Percentiles rank a stretch among this genome's conserved stretches.
These are phyloP conservation scores for Yamadazyma atlantica DNA, from an alignment of 1,139 yeast species.

Conservation along the genomic window DNA sequence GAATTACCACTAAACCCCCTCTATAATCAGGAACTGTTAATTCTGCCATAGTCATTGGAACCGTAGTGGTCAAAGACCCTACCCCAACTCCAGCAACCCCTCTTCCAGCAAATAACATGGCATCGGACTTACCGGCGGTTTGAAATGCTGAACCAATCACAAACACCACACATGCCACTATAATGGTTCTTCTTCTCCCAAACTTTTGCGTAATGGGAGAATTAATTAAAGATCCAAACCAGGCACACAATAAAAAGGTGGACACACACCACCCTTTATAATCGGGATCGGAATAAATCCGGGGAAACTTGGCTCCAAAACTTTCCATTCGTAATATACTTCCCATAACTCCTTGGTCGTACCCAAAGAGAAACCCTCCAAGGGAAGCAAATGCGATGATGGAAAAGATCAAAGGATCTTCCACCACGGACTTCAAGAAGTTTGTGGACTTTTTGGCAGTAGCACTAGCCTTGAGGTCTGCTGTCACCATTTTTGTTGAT, in stretches of 20 bases:
- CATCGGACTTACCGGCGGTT: slow-evolving; percentile 18
- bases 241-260: slow-evolving; percentile 22
- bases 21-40: slow-evolving; percentile 50
- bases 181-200: slow-evolving; percentile 35
- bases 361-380: slow-evolving; percentile 52
- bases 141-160: slow-evolving; percentile 39
- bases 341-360: slow-evolving; percentile 76
- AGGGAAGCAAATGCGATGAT: slow-evolving; percentile 20
- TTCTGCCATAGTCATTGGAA: slow-evolving; percentile 23
- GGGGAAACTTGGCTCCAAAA: slow-evolving; percentile 20
- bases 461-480: slow-evolving; percentile 1
- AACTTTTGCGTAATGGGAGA: slow-evolving; percentile 23
- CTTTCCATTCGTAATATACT: slow-evolving; percentile 53
- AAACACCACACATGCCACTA: slow-evolving; percentile 23
- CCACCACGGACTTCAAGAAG: slow-evolving; percentile 5
- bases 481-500: neutral
- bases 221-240: slow-evolving; percentile 22
- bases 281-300: slow-evolving; percentile 19
- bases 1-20: slow-evolving; percentile 64
- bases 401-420: slow-evolving; percentile 17
- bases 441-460: neutral
- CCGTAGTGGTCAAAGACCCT: slow-evolving; percentile 22
- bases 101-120: slow-evolving; percentile 25
- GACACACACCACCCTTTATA: slow-evolving; percentile 26
- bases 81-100: slow-evolving; percentile 24